Evolutionary conservation across 768 basidiomycete species (phyloP), one percentile per base, ranked within the genome.

Genomic region (Neoboletus subvelutipes): DNA sequence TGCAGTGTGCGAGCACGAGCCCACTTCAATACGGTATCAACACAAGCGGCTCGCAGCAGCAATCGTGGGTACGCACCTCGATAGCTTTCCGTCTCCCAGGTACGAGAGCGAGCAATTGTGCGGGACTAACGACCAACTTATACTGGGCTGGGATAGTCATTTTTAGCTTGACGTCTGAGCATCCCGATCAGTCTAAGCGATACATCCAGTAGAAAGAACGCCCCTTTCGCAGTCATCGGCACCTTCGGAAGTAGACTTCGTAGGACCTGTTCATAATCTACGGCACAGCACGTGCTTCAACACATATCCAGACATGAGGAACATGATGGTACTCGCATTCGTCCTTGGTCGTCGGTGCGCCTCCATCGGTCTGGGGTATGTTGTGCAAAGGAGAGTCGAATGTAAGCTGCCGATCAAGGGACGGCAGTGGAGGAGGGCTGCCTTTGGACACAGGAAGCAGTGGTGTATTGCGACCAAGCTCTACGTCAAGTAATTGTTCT

Each of bases 401-500:
- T 29, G 29, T 28, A 45, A 54, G 41, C n/a, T 57, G 61, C 9
- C 60, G 67, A 57, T 72, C 72, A 45, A 72, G 67, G 26, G 71
- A 57, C 15, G 71, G 70, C 1, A 73, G 49, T 3, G 63, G 52
- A 39, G 61, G 63, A 28, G 66, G 55, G 46, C 54, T 59, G 29
- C 67, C 58, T 33, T 60, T 60, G 0, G 62, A 59, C 20, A 63
- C 62, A 5, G 75, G 71, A n/a, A 75, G 70, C 4, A 82, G 64
- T 47, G 72, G 70, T 2, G 72, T 76, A 40, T 73, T 70, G 17
- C 77, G 74, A 53, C 80, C 76, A 12, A 82, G 73, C 52, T 81
- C 80, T 20, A 81, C 68, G 54, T 82, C 80, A 40, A 82, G 64
- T 13, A 82, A 66, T 56, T 83, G 82, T 57, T 82, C 77, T 31